phyloP scores from a whole-genome alignment of 306 rosid species.

The Citrullus colocynthis region DNA sequence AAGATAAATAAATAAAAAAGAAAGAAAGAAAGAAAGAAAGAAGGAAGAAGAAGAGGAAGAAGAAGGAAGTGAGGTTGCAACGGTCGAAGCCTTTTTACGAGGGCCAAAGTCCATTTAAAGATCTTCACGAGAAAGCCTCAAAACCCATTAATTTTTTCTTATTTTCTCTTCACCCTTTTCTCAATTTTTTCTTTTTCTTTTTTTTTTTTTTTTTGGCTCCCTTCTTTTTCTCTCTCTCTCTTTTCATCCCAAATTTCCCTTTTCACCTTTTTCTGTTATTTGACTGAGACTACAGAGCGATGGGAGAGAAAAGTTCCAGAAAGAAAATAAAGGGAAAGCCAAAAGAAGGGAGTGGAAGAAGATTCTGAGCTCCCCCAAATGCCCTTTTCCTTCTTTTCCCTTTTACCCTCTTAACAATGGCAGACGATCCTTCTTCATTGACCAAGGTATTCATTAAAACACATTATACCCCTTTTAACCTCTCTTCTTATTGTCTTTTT shows the following conservation, averaged over 20 bases:
- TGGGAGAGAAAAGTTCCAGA: conserved; percentile 23
- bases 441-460: conserved; percentile 39
- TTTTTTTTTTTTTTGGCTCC: not conserved
- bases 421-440: conserved; percentile 63
- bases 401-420: conserved; percentile 66
- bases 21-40: too few relatives aligned
- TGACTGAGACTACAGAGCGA: conserved; percentile 10
- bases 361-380: conserved; percentile 30
- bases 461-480: not conserved
- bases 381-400: conserved; percentile 46
- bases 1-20: too few relatives aligned
- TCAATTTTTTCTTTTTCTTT: conserved; percentile 12
- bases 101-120: conserved; percentile 11
- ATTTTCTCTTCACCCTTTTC: conserved; percentile 10
- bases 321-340: not conserved
- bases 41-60: not conserved
- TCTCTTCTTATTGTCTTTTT: not conserved
- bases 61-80: conserved; percentile 8
- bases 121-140: conserved; percentile 21
- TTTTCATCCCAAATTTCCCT: conserved; percentile 1
- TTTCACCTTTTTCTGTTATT: conserved; percentile 3
- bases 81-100: not conserved
- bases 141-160: conserved; percentile 13
- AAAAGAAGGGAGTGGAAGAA: not conserved
- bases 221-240: conserved; percentile 21